Conservation (phyloP, 1,139 yeast genomes). For the Debaryomycetaceae sp. region DNA sequence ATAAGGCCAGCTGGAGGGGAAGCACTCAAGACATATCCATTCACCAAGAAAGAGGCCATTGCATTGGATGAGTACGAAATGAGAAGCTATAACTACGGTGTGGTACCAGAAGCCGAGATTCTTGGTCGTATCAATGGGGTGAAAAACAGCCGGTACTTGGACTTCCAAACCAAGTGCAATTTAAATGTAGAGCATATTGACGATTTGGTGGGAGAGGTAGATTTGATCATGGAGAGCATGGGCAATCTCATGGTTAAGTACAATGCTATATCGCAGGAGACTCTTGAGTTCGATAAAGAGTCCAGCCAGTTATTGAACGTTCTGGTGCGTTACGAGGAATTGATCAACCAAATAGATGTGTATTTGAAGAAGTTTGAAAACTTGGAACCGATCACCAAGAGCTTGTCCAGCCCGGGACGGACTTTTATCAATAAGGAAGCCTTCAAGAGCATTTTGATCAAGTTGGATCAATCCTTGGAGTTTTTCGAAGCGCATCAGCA, state of each 20-base stretch:
- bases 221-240: constrained; percentile 37
- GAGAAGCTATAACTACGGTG: constrained; percentile 35
- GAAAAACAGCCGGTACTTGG: constrained; percentile 27
- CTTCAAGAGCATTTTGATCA: constrained; percentile 52
- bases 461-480: constrained; percentile 53
- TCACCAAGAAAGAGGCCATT: constrained; percentile 31
- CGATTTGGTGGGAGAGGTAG: constrained; percentile 38
- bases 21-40: constrained; percentile 25
- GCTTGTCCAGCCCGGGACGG: constrained; percentile 68
- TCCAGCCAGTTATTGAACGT: constrained; percentile 53
- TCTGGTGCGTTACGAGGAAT: constrained; percentile 40
- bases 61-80: constrained; percentile 28
- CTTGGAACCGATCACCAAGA: constrained; percentile 65
- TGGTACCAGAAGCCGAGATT: constrained; percentile 29
- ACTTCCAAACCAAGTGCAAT: constrained; percentile 41
- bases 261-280: constrained; percentile 54
- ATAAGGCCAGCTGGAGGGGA: constrained; percentile 2
- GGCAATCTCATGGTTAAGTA: constrained; percentile 47
- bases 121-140: constrained; percentile 30
- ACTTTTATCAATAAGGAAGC: constrained; percentile 56
- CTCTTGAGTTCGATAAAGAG: constrained; percentile 59
- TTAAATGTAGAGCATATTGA: constrained; percentile 31
- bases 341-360: constrained; percentile 47
- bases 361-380: constrained; percentile 64
- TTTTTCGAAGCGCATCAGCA: constrained; percentile 38